Conservation (phyloP, 768 basidiomycete species). For the Lentinula boryana region DNA sequence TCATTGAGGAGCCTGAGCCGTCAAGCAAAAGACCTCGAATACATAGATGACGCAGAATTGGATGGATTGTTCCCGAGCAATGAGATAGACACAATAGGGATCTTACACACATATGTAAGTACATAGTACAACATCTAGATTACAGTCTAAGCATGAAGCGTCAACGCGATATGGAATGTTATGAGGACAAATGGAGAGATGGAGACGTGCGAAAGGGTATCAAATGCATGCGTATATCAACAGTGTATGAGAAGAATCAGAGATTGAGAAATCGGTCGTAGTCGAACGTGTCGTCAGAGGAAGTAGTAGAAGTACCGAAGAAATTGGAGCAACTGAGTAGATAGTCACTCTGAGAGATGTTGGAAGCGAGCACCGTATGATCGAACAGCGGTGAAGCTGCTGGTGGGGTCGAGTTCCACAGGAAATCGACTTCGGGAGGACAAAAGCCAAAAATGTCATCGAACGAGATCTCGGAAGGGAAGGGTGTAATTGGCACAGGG, state of each 20-base stretch:
- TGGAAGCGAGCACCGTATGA: neutral
- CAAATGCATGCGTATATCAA: neutral
- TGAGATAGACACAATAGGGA: neutral
- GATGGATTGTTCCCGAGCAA: neutral
- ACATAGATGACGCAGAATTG: constrained; percentile 9
- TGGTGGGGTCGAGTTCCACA: neutral
- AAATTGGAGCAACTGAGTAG: neutral
- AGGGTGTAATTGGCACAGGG: neutral
- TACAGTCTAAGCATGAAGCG: neutral
- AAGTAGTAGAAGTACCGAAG: neutral
- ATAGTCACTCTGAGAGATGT: neutral
- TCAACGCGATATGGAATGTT: neutral
- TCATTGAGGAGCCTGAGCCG: constrained; percentile 23
- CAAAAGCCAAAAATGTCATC: neutral
- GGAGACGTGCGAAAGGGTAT: neutral
- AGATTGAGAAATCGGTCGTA: neutral
- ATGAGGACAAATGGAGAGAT: neutral
- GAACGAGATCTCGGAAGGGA: neutral
- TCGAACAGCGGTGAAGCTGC: neutral
- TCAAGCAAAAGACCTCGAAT: constrained; percentile 33
- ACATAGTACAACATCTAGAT: neutral
- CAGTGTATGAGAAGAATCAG: neutral
- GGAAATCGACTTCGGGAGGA: neutral
- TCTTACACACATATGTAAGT: neutral
- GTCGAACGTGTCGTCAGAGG: neutral